Evolutionary conservation across 257 asterid species (phyloP).

Genomic region (Fraxinus quadrangulata): DNA sequence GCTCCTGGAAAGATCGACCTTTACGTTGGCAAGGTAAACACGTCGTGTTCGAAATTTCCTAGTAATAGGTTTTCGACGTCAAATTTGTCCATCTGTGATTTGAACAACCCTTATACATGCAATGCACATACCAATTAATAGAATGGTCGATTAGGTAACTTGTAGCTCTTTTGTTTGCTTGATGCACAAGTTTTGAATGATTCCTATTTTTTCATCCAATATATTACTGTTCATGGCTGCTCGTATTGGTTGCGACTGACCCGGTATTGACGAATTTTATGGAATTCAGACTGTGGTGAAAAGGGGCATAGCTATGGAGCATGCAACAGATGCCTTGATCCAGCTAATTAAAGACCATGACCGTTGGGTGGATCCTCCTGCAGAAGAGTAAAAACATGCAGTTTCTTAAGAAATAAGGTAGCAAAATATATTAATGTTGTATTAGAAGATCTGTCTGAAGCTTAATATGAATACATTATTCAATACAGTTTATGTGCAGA

Average conservation of each 20-base stretch:
- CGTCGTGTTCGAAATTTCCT: not conserved
- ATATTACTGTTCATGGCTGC: not conserved
- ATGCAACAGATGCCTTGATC: constrained; percentile 81
- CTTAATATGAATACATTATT: not conserved
- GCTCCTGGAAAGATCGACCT: constrained; percentile 99
- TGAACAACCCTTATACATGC: not conserved
- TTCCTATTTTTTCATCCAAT: not conserved
- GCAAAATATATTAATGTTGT: not conserved
- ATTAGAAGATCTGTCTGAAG: not conserved
- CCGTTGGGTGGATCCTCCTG: constrained; percentile 84
- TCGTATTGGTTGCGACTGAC: not conserved
- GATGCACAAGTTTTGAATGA: not conserved
- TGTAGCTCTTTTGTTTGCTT: not conserved
- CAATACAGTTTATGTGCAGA: too few relatives aligned
- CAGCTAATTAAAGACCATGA: constrained; percentile 80
- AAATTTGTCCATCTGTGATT: not conserved
- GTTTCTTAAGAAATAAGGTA: not conserved
- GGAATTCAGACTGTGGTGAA: constrained; percentile 62
- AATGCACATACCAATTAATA: not conserved
- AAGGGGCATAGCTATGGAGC: constrained; percentile 71
- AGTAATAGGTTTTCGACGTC: not conserved
- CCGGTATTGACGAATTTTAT: not conserved
- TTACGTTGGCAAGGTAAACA: constrained; percentile 87
- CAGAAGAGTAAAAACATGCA: constrained; percentile 46
- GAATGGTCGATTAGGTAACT: not conserved